Percentiles rank a stretch among this genome's conserved stretches.
Evolutionary conservation across 495 filamentous ascomycete genomes (phyloP).

Genomic region (Aspergillus diversus): DNA sequence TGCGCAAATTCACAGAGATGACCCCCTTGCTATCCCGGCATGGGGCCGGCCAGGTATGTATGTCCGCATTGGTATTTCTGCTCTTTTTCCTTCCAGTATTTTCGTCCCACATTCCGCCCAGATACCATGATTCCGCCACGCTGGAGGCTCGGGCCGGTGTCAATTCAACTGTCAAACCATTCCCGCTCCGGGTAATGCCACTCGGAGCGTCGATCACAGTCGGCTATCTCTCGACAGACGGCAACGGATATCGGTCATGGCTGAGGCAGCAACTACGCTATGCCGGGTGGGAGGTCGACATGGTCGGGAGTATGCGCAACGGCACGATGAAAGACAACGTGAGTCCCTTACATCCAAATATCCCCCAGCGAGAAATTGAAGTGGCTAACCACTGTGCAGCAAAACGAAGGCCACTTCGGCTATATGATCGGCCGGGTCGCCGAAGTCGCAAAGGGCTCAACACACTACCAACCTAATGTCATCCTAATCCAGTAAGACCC

Average conservation of each 20-base stretch:
- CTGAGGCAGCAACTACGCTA: conserved; percentile 44
- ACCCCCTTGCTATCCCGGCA: too few species aligned
- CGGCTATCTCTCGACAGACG: conserved; percentile 53
- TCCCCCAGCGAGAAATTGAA: not conserved
- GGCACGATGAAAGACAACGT: conserved; percentile 57
- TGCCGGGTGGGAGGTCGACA: conserved; percentile 49
- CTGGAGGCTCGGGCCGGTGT: too few species aligned
- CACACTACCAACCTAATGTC: conserved; percentile 49
- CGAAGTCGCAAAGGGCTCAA: conserved; percentile 33
- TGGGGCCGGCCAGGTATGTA: too few species aligned
- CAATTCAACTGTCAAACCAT: conserved; percentile 14
- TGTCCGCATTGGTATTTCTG: too few species aligned
- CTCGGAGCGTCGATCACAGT: conserved; percentile 63
- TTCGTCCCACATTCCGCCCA: too few species aligned
- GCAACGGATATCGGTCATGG: conserved; percentile 57
- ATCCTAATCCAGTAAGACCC: conserved; percentile 45
- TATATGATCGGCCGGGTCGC: conserved; percentile 49
- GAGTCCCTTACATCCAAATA: not conserved
- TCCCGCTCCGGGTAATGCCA: conserved; percentile 52
- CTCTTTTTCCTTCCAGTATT: too few species aligned
- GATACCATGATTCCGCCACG: too few species aligned
- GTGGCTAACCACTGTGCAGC: conserved; percentile 20
- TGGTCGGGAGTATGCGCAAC: conserved; percentile 49
- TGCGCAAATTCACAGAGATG: too few species aligned
- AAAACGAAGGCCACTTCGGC: conserved; percentile 55